Conservation (phyloP, 2,329 filamentous ascomycete genomes). For the Neophaeococcomyces aloes region DNA sequence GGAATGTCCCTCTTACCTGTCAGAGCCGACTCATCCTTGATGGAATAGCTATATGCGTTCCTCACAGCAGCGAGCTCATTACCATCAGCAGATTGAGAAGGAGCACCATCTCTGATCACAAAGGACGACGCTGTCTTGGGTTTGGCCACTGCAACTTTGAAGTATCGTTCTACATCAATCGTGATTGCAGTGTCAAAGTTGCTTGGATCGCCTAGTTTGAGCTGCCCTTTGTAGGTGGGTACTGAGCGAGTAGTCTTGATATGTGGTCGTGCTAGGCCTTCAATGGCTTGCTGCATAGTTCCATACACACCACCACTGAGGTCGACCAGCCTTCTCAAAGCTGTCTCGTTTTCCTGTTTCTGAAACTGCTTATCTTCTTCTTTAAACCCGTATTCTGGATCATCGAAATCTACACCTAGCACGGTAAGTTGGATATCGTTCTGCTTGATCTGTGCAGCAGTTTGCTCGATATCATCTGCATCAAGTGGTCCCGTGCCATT, state of each 20-base stretch:
- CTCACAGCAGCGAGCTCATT: conserved; percentile 43
- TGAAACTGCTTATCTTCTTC: conserved; percentile 68
- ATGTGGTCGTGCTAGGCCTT: conserved; percentile 65
- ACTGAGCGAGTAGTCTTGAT: conserved; percentile 67
- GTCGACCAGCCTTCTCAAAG: conserved; percentile 55
- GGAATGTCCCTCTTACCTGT: conserved; percentile 75
- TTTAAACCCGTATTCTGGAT: conserved; percentile 77
- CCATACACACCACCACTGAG: conserved; percentile 64
- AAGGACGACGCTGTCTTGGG: conserved; percentile 70
- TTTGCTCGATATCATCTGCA: conserved; percentile 51
- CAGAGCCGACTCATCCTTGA: conserved; percentile 62
- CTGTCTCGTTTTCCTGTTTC: conserved; percentile 66
- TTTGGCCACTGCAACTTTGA: conserved; percentile 67
- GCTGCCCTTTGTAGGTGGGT: conserved; percentile 64
- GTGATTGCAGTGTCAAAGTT: conserved; percentile 63
- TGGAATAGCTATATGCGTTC: conserved; percentile 66
- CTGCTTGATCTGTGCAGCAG: conserved; percentile 41
- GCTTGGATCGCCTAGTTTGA: conserved; percentile 69
- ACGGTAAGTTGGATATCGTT: conserved; percentile 71
- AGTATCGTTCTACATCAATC: conserved; percentile 85
- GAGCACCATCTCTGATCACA: conserved; percentile 38
- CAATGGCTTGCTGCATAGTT: conserved; percentile 77
- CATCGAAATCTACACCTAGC: conserved; percentile 90
- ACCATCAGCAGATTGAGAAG: neutral
- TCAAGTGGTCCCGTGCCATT: conserved; percentile 68